phyloP scores from a whole-genome alignment of 2,329 filamentous ascomycete genomes.

The Fusarium nygamai region DNA sequence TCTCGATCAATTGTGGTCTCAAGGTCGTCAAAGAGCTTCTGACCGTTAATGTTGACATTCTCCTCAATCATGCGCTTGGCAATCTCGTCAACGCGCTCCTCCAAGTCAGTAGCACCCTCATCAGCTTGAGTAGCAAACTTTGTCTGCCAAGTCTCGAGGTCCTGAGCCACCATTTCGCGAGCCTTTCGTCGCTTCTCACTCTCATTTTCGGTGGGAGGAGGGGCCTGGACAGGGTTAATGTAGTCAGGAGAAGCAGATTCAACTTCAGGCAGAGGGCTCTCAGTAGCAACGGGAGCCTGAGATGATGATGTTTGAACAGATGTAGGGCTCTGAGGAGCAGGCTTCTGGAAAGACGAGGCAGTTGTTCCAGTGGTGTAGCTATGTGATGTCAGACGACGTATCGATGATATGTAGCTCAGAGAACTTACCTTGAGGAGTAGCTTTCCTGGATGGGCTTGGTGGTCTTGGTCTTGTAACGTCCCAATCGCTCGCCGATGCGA shows the following conservation, averaged over 20 bases:
- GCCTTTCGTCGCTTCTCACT: slow-evolving; percentile 66
- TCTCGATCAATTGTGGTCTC: slow-evolving; percentile 73
- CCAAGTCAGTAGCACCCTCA: slow-evolving; percentile 79
- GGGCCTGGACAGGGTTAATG: slow-evolving; percentile 53
- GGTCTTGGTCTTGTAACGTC: slow-evolving; percentile 68
- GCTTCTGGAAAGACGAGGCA: slow-evolving; percentile 50
- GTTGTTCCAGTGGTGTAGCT: slow-evolving; percentile 40
- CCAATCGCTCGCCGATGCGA: slow-evolving; percentile 89
- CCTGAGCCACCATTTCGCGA: slow-evolving; percentile 76
- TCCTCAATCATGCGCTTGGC: slow-evolving; percentile 65
- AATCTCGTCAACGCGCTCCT: slow-evolving; percentile 72
- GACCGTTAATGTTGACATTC: slow-evolving; percentile 73
- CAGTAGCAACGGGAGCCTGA: slow-evolving; percentile 20
- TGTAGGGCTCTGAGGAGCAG: slow-evolving; percentile 45
- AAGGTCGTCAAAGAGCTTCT: slow-evolving; percentile 73
- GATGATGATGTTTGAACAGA: slow-evolving; percentile 47
- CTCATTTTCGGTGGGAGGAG: slow-evolving; percentile 58
- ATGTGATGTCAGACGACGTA: slow-evolving; percentile 6
- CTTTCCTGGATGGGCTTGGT: slow-evolving; percentile 44
- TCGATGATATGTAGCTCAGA: background rate
- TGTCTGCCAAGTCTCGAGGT: slow-evolving; percentile 85
- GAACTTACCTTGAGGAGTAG: slow-evolving; percentile 26
- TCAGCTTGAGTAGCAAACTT: slow-evolving; percentile 89
- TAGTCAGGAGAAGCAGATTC: slow-evolving; percentile 40
- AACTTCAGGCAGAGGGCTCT: slow-evolving; percentile 29